Evolutionary conservation across 2,329 filamentous ascomycete genomes (phyloP).

Genomic region (Paracoccidioides brasiliensis): DNA sequence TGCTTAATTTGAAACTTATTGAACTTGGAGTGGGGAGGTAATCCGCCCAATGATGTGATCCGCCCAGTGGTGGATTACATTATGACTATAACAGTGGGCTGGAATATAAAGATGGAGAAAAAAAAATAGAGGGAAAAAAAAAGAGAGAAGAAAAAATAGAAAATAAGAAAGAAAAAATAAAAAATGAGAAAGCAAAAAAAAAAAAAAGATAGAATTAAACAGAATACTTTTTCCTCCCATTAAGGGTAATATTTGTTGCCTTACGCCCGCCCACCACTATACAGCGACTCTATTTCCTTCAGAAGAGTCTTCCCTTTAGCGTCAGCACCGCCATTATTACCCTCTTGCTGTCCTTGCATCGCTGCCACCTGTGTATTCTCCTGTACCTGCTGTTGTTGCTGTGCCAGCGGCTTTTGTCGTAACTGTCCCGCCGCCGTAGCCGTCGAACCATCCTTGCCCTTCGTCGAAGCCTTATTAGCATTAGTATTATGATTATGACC

Average conservation of each 20-base stretch:
- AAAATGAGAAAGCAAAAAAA: constrained; percentile 7
- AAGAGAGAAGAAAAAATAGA: neutral
- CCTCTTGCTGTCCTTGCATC: neutral
- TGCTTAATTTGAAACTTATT: too few relatives aligned
- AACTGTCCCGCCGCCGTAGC: neutral
- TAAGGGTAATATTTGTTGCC: too few relatives aligned
- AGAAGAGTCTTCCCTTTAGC: constrained; percentile 5
- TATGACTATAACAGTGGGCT: too few relatives aligned
- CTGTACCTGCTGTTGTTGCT: neutral
- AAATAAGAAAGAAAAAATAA: neutral
- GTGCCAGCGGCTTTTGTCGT: too few relatives aligned
- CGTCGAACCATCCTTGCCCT: constrained; percentile 4
- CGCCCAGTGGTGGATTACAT: too few relatives aligned
- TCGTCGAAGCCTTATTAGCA: constrained; percentile 12
- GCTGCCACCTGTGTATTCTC: neutral
- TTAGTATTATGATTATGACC: constrained; percentile 15
- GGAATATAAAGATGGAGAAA: too few relatives aligned
- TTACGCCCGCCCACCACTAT: constrained; percentile 1
- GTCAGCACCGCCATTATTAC: neutral
- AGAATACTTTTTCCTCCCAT: neutral
- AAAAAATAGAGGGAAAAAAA: neutral
- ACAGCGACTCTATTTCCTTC: constrained; percentile 9
- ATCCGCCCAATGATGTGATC: too few relatives aligned
- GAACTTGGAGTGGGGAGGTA: too few relatives aligned
- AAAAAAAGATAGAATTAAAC: constrained; percentile 4